phyloP scores from a whole-genome alignment of 1,139 yeast genomes.

The Kluyveromyces marxianus region DNA sequence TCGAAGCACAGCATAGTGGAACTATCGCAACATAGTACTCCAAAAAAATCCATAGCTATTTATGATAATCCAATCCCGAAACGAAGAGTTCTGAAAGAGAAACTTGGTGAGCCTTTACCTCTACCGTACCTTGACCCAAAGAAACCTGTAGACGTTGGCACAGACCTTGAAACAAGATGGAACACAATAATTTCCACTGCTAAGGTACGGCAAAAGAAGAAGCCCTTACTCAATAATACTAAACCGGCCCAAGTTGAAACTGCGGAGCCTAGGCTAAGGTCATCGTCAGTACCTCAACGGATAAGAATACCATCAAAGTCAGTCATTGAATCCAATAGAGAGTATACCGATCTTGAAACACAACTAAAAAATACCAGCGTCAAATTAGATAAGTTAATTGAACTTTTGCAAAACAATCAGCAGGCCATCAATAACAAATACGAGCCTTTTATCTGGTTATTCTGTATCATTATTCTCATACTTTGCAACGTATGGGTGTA shows the following conservation, averaged over 20 bases:
- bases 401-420: slow-evolving; percentile 8
- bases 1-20: slow-evolving; percentile 16
- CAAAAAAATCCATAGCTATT: too few relatives aligned
- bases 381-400: slow-evolving; percentile 19
- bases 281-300: not conserved
- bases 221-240: too few relatives aligned
- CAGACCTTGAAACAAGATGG: slow-evolving; percentile 19
- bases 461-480: slow-evolving; percentile 26
- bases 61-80: not conserved
- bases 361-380: slow-evolving; percentile 16
- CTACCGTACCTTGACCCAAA: slow-evolving; percentile 26
- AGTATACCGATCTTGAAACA: not conserved
- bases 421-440: slow-evolving; percentile 10
- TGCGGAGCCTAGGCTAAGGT: not conserved
- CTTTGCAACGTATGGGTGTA: slow-evolving; percentile 24
- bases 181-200: slow-evolving; percentile 16
- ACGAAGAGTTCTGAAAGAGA: slow-evolving; percentile 16
- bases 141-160: slow-evolving; percentile 1
- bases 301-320: not conserved
- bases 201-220: slow-evolving; percentile 2
- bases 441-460: slow-evolving; percentile 18
- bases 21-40: slow-evolving; percentile 9
- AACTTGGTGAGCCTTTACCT: slow-evolving; percentile 33
- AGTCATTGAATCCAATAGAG: not conserved
- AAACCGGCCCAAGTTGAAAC: not conserved